Evolutionary conservation across 2,329 filamentous ascomycete species (phyloP).

Genomic region (Penicillium sp.): DNA sequence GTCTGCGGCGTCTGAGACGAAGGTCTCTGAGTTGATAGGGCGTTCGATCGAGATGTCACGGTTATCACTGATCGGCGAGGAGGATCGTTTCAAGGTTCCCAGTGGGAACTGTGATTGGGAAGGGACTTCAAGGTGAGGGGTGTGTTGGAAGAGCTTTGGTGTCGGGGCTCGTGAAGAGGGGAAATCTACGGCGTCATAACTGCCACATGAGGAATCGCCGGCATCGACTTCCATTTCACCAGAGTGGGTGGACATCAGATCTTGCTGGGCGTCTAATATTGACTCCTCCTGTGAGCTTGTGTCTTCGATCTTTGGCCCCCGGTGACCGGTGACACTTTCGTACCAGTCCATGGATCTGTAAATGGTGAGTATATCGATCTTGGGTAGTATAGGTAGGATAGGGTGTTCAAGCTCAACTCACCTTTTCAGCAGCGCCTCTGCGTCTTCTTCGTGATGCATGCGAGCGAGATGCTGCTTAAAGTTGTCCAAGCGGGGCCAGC

Average conservation of each 20-base stretch:
- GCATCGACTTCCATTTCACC: constrained; percentile 14
- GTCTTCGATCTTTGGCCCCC: constrained; percentile 21
- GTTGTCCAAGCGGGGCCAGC: constrained; percentile 83
- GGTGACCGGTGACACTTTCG: constrained; percentile 29
- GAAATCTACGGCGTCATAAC: constrained; percentile 2
- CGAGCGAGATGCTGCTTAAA: constrained; percentile 78
- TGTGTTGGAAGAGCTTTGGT: constrained; percentile 6
- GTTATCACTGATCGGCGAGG: constrained; percentile 1
- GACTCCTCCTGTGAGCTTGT: constrained; percentile 19
- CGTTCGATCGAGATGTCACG: not conserved
- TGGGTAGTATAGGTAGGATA: not conserved
- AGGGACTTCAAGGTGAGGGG: not conserved
- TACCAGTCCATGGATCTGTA: constrained; percentile 40
- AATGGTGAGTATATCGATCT: not conserved
- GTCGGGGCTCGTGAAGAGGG: constrained; percentile 4
- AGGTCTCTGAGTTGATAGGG: constrained; percentile 23
- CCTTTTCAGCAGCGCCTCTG: constrained; percentile 52
- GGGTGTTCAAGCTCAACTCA: too few relatives aligned
- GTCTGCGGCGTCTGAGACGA: constrained; percentile 34
- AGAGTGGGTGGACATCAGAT: constrained; percentile 14
- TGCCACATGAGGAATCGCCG: not conserved
- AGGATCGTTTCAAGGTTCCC: not conserved
- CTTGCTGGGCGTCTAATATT: constrained; percentile 18
- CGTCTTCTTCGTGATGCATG: constrained; percentile 62
- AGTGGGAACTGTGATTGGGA: constrained; percentile 2